These are phyloP conservation scores for Candida krabiensis DNA, from an alignment of 805 yeast genomes.

Conservation along the genomic window DNA sequence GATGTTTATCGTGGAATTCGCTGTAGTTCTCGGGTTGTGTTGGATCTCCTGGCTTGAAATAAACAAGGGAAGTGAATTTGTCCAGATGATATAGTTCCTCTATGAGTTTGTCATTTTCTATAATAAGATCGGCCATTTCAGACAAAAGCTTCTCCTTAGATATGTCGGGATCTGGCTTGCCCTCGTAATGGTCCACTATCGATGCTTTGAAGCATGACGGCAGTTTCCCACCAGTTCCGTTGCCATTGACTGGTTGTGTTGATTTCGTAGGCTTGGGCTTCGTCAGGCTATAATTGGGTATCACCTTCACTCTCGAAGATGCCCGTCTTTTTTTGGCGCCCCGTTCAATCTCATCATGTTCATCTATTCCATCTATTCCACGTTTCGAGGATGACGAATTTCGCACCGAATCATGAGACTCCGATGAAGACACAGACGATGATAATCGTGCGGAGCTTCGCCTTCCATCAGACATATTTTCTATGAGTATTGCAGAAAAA, in stretches of 20 bases:
- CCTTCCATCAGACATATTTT: constrained; percentile 6
- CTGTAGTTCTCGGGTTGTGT: constrained; percentile 35
- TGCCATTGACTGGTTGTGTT: constrained; percentile 2
- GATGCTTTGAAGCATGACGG: constrained; percentile 8
- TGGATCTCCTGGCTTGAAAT: constrained; percentile 55
- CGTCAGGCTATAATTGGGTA: constrained; percentile 13
- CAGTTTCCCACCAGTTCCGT: neutral
- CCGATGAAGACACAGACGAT: too few species aligned
- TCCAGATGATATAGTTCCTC: constrained; percentile 65
- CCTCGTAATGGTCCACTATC: constrained; percentile 6
- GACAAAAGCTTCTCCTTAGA: constrained; percentile 20
- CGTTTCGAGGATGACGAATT: neutral
- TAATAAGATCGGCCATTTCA: constrained; percentile 42
- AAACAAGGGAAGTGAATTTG: constrained; percentile 59
- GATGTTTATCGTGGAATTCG: constrained; percentile 33
- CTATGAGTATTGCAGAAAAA: too few species aligned
- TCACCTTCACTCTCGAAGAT: constrained; percentile 11
- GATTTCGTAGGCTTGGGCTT: constrained; percentile 1
- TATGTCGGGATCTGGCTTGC: constrained; percentile 6
- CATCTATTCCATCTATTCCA: neutral
- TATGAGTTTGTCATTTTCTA: constrained; percentile 47
- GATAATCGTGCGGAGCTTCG: too few species aligned
- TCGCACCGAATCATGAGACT: too few species aligned
- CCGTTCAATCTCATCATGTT: neutral
- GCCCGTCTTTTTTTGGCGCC: constrained; percentile 15